A percentile compares a stretch with the other conserved stretches of the same genome.
phyloP scores from a whole-genome alignment of 495 filamentous ascomycete genomes.

The Chaetomium fimeti region DNA sequence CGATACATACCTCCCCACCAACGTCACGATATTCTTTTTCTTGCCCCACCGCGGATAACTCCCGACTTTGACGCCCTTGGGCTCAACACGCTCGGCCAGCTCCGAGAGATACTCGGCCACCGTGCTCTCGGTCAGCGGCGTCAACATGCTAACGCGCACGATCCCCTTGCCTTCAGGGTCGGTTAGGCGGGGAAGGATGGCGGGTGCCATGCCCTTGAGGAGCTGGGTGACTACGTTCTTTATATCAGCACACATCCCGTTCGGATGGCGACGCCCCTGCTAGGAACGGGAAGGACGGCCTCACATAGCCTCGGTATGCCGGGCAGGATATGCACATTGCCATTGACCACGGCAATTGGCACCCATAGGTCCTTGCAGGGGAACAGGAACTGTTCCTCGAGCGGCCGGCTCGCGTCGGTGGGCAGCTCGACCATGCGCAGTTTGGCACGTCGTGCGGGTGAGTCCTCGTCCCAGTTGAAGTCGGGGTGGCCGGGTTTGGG shows the following conservation, averaged over 20 bases:
- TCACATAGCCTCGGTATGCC: slow-evolving; percentile 78
- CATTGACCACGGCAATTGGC: slow-evolving; percentile 80
- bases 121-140: slow-evolving; percentile 79
- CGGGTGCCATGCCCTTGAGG: slow-evolving; percentile 70
- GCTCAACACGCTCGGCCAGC: slow-evolving; percentile 66
- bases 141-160: slow-evolving; percentile 74
- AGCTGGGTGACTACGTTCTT: slow-evolving; percentile 58
- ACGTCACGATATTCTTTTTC: slow-evolving; percentile 82
- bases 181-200: slow-evolving; percentile 63
- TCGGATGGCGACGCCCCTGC: too few species aligned
- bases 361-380: slow-evolving; percentile 85
- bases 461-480: slow-evolving; percentile 83
- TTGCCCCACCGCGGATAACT: slow-evolving; percentile 94
- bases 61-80: slow-evolving; percentile 85
- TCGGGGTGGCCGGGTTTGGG: slow-evolving; percentile 67
- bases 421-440: slow-evolving; percentile 88
- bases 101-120: slow-evolving; percentile 80
- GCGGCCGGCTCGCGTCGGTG: slow-evolving; percentile 59
- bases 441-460: slow-evolving; percentile 72
- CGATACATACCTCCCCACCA: slow-evolving; percentile 64
- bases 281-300: slow-evolving; percentile 8
- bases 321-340: slow-evolving; percentile 90
- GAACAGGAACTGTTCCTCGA: slow-evolving; percentile 70
- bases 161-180: slow-evolving; percentile 81
- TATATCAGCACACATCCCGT: neutral